Percentiles rank a stretch among this genome's conserved stretches.
phyloP scores from a whole-genome alignment of 768 basidiomycete genomes.

The Zangia roseola region DNA sequence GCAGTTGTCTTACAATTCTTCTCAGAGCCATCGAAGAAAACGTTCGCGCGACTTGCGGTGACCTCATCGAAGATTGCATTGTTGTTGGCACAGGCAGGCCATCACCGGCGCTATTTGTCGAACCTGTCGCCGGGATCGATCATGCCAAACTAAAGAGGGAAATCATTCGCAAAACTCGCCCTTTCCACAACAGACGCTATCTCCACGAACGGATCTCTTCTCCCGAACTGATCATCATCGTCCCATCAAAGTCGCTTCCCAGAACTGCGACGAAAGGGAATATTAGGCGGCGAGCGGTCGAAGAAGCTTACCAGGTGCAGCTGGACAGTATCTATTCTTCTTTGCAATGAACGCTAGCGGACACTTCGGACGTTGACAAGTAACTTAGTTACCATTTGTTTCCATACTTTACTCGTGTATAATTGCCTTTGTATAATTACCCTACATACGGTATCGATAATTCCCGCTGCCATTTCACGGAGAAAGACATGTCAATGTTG shows the following conservation, averaged over 20 bases:
- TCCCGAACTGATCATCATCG: conserved; percentile 64
- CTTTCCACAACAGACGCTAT: conserved; percentile 74
- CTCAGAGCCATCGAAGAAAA: conserved; percentile 75
- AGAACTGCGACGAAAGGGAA: conserved; percentile 82
- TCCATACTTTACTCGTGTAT: conserved; percentile 3
- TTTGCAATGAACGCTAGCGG: conserved; percentile 13
- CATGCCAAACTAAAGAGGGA: conserved; percentile 62
- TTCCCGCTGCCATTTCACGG: neutral
- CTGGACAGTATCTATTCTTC: conserved; percentile 58
- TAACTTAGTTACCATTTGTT: conserved; percentile 20
- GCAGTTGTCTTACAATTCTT: conserved; percentile 7
- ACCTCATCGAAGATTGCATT: conserved; percentile 68
- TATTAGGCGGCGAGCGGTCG: conserved; percentile 73
- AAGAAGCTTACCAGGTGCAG: conserved; percentile 55
- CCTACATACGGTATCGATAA: conserved; percentile 16
- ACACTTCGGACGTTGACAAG: neutral
- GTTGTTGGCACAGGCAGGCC: conserved; percentile 77
- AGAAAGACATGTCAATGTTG: conserved; percentile 5
- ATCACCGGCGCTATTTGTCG: conserved; percentile 74
- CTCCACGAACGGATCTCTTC: conserved; percentile 75
- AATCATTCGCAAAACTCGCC: conserved; percentile 68
- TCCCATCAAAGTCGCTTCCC: conserved; percentile 63
- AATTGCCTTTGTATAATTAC: conserved; percentile 11
- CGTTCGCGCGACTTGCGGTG: conserved; percentile 59
- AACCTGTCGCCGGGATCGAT: conserved; percentile 54